A percentile compares a stretch with the other conserved stretches of the same genome.
Evolutionary conservation across 1,284 basidiomycete genomes (phyloP).

Genomic region (Marasmius fiardii): DNA sequence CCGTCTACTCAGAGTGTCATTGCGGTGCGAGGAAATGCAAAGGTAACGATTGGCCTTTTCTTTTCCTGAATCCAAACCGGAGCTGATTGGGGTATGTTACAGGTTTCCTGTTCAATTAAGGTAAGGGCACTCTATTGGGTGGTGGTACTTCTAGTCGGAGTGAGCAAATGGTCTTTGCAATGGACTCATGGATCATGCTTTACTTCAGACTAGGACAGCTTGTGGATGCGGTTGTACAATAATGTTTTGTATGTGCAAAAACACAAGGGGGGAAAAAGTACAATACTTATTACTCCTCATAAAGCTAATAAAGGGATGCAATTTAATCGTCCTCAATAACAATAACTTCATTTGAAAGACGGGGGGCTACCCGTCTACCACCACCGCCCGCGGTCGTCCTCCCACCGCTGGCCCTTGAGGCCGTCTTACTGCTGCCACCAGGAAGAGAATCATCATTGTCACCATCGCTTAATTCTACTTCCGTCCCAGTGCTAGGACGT

Average conservation of each 20-base stretch:
- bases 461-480: background rate
- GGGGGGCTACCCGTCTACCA: conserved; percentile 9
- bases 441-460: conserved; percentile 13
- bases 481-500: conserved; percentile 5
- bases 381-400: conserved; percentile 7
- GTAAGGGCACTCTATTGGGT: too few relatives aligned
- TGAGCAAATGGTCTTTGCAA: too few relatives aligned
- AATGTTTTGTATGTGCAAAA: too few relatives aligned
- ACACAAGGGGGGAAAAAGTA: background rate
- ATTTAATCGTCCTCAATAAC: conserved; percentile 35
- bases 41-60: background rate
- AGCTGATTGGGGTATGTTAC: background rate
- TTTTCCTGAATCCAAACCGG: background rate
- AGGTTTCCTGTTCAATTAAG: background rate
- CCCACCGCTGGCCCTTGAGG: conserved; percentile 5
- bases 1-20: background rate
- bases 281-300: background rate
- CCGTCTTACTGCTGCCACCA: conserved; percentile 8
- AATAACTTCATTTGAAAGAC: conserved; percentile 30
- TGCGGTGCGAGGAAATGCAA: background rate
- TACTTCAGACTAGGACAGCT: too few relatives aligned
- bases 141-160: too few relatives aligned
- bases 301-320: background rate
- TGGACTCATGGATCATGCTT: too few relatives aligned
- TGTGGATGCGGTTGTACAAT: too few relatives aligned